Percentiles rank a stretch among this genome's conserved stretches.
Evolutionary conservation across 257 asterid species (phyloP).

Genomic region (Echites panduratus): DNA sequence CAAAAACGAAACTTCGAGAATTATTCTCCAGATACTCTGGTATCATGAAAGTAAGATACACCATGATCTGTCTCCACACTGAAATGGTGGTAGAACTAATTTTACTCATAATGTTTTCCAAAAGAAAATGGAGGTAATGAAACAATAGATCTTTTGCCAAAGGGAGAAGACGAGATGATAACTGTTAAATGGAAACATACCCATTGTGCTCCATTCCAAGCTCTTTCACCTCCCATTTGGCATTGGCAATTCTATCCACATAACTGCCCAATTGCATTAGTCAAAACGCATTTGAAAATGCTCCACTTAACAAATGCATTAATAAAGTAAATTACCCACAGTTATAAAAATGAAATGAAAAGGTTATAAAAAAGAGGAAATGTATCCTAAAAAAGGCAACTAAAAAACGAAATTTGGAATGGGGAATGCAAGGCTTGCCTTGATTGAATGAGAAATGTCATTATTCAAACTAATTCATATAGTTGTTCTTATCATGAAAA

Average conservation of each 20-base stretch:
- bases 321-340: not conserved
- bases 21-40: not conserved
- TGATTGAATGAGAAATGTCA: not conserved
- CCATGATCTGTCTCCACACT: not conserved
- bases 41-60: not conserved
- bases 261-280: slow-evolving; percentile 55
- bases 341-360: not conserved
- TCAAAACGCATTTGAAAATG: slow-evolving; percentile 8
- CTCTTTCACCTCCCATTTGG: slow-evolving; percentile 98
- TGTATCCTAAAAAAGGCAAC: not conserved
- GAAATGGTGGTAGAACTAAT: not conserved
- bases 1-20: not conserved
- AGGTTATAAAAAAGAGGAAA: not conserved
- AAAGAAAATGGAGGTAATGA: not conserved
- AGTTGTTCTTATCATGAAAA: not conserved
- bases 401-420: not conserved
- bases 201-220: slow-evolving; percentile 98
- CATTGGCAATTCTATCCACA: slow-evolving; percentile 81
- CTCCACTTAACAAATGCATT: not conserved
- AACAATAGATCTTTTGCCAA: not conserved
- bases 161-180: not conserved
- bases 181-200: slow-evolving; percentile 34
- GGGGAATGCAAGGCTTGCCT: not conserved
- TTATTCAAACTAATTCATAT: not conserved
- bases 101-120: not conserved